These are phyloP conservation scores for Psophocarpus tetragonolobus DNA, from an alignment of 306 rosid genomes.

Conservation along the genomic window DNA sequence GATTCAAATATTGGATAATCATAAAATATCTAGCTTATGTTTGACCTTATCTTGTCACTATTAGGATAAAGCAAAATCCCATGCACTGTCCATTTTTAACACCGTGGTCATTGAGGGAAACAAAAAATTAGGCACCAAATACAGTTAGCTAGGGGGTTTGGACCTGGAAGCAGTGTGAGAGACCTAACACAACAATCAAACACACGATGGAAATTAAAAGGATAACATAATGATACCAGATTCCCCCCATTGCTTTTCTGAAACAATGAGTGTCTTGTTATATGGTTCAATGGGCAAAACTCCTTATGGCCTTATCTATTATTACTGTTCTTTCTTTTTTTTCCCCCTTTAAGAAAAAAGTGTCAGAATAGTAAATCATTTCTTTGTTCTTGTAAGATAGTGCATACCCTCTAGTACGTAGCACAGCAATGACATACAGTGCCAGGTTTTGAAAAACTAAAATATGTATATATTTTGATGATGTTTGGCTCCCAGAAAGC, in stretches of 20 bases:
- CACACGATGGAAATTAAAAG: conserved; percentile 26
- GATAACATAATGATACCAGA: conserved; percentile 19
- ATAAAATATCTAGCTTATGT: neutral
- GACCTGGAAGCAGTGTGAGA: neutral
- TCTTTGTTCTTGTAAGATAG: conserved; percentile 1
- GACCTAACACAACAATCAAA: conserved; percentile 14
- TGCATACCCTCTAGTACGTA: neutral
- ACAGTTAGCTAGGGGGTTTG: neutral
- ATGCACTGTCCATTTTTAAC: neutral
- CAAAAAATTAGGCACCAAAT: neutral
- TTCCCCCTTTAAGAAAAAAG: neutral
- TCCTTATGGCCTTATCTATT: neutral
- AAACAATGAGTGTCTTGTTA: conserved; percentile 3
- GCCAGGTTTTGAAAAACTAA: neutral
- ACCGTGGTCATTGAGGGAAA: neutral
- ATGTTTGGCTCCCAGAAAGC: conserved; percentile 4
- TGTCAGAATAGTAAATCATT: conserved; percentile 6
- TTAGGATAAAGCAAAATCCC: neutral
- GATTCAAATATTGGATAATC: conserved; percentile 22
- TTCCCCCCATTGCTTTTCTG: conserved; percentile 11
- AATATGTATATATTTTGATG: neutral
- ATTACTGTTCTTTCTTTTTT: conserved; percentile 2
- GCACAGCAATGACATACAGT: neutral
- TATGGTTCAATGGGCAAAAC: conserved; percentile 11
- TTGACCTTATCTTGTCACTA: conserved; percentile 25